Percentiles rank a stretch among this genome's conserved stretches.
Conservation (phyloP, 768 basidiomycete species). For the Cyclocybe cylindracea region DNA sequence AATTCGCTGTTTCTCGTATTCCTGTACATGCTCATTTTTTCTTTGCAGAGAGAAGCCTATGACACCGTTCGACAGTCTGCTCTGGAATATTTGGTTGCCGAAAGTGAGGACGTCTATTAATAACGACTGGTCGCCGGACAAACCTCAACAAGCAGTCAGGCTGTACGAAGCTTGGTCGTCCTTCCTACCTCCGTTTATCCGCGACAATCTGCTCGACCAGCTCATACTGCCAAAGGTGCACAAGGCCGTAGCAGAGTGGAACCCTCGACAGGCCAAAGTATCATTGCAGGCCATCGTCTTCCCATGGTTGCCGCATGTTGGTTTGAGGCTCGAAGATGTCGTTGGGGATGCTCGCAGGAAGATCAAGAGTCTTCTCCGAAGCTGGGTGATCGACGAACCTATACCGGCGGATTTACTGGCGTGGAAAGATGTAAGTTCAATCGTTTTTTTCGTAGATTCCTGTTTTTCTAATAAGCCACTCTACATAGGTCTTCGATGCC, state of each 20-base stretch:
- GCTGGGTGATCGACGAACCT: slow-evolving; percentile 72
- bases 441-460: neutral
- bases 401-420: slow-evolving; percentile 72
- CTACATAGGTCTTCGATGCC: slow-evolving; percentile 66
- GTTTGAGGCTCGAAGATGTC: slow-evolving; percentile 79
- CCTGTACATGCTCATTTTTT: slow-evolving; percentile 2
- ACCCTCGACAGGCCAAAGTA: slow-evolving; percentile 52
- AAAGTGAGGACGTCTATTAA: slow-evolving; percentile 92
- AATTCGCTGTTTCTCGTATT: slow-evolving; percentile 16
- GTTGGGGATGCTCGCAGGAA: slow-evolving; percentile 86
- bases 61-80: slow-evolving; percentile 92
- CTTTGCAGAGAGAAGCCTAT: slow-evolving; percentile 60
- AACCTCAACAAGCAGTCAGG: slow-evolving; percentile 73
- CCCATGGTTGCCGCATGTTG: slow-evolving; percentile 93
- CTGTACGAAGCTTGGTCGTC: slow-evolving; percentile 89
- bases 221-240: slow-evolving; percentile 92
- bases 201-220: slow-evolving; percentile 95
- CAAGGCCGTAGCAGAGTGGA: slow-evolving; percentile 85
- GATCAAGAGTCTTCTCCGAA: slow-evolving; percentile 74
- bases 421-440: slow-evolving; percentile 76
- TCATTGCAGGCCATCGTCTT: slow-evolving; percentile 83
- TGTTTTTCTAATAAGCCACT: slow-evolving; percentile 1
- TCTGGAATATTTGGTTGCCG: slow-evolving; percentile 96
- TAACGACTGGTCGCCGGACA: slow-evolving; percentile 86
- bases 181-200: slow-evolving; percentile 87